phyloP scores from a whole-genome alignment of 1,284 basidiomycete species.

The Exsudoporus floridanus region DNA sequence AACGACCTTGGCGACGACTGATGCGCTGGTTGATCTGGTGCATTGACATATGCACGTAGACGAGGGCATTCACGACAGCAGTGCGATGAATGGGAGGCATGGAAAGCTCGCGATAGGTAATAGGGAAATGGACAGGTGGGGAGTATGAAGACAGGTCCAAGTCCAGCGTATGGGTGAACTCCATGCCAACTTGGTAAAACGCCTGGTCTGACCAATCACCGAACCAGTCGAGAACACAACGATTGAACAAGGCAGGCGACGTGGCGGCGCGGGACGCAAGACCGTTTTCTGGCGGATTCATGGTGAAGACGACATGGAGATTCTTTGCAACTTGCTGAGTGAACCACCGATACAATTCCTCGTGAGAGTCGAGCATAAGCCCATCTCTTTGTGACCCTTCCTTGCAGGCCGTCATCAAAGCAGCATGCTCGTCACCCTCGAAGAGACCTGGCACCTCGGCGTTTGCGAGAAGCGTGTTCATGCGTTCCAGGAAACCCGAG shows the following conservation, averaged over 20 bases:
- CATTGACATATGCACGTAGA: slow-evolving; percentile 89
- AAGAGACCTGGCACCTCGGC: slow-evolving; percentile 99
- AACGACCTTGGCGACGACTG: slow-evolving; percentile 88
- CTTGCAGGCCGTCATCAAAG: slow-evolving; percentile 97
- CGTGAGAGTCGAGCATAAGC: slow-evolving; percentile 96
- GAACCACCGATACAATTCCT: slow-evolving; percentile 97
- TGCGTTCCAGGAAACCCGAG: slow-evolving; percentile 96
- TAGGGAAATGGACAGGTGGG: slow-evolving; percentile 80
- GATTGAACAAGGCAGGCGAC: slow-evolving; percentile 96
- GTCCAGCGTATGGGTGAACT: slow-evolving; percentile 91
- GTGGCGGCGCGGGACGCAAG: slow-evolving; percentile 95
- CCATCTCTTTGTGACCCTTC: slow-evolving; percentile 98
- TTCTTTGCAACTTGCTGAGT: slow-evolving; percentile 96
- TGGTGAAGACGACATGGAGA: slow-evolving; percentile 96
- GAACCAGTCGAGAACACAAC: slow-evolving; percentile 98
- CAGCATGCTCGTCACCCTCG: slow-evolving; percentile 95
- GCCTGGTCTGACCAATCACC: slow-evolving; percentile 98
- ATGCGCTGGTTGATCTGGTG: slow-evolving; percentile 88
- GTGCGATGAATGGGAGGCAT: slow-evolving; percentile 83
- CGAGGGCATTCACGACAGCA: slow-evolving; percentile 92
- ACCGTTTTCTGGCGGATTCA: slow-evolving; percentile 98
- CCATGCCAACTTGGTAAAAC: slow-evolving; percentile 94
- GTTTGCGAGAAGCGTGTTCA: slow-evolving; percentile 99
- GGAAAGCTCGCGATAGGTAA: slow-evolving; percentile 79
- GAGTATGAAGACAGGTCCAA: slow-evolving; percentile 81